Evolutionary conservation across 371 early-diverging fungal species (phyloP), one percentile per base, ranked within the genome.

Genomic region (Mortierella sp.): DNA sequence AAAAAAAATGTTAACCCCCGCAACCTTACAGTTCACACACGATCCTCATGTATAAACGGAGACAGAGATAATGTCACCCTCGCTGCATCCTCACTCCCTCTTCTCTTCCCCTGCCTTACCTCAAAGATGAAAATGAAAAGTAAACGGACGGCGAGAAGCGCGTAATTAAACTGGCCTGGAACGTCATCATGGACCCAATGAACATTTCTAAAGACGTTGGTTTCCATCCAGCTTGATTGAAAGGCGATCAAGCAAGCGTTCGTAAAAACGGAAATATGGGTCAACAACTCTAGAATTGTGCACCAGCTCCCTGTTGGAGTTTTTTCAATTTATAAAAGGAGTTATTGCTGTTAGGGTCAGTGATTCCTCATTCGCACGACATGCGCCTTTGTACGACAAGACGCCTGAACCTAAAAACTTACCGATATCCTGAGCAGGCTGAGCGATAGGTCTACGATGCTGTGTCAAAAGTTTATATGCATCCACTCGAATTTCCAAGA

Each of bases 211-310:
- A 78, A 74, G 15, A 86, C 70, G 32, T 74, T 43, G 0, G n/a
- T 4, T 4, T 72, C 24, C 84, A 86, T 79, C 75, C 81, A 86
- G 0, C 21, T 43, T 15, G 87, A 86, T 43, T 62, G 84, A 82
- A 90, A 90, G 7, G 92, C 90, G 24, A 92, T 87, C 62, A 90
- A 67, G 48, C 78, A 55, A 16, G 89, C 90, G 70, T 92, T 92
- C 4, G 87, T 84, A 28, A 87, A 67, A 5, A 88, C 90, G 3
- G 87, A 72, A 33, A 89, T 41, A 10, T 76, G 58, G 2, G 87
- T 81, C 22, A 90, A 22, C 22, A 79, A 3, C 61, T 60, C 69
- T 48, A 90, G n/a, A 47, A 91, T 87, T 11, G 58, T 52, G 8
- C 62, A 66, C 90, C 90, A 91, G 69, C 84, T 84, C 52, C 90